Base-by-base conservation (phyloP, 345 rosid species). In the Syzygium grande region DNA sequence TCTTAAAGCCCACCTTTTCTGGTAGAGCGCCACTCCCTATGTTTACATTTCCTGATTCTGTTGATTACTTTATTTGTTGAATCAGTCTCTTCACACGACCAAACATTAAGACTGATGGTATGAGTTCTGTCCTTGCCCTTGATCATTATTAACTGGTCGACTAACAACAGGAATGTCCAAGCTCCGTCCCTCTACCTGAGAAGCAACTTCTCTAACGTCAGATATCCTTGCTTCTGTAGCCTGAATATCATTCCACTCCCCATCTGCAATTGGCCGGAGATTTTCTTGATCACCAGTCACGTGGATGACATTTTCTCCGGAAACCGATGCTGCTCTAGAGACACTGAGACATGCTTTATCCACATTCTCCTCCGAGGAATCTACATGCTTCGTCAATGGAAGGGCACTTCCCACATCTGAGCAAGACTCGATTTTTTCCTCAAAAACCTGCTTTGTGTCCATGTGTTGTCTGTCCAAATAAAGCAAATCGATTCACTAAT, bases 281-380 rank as follows among this genome's bases (percentile, higher is more conserved):
- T 91, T 93, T 16, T 89, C 93, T 89, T 95, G 94, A 77, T 96
- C 94, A 51, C 90, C 93, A 27, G 94, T 89, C 95, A 93, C 90
- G 87, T 92, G 94, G 89, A 95, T 96, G 15, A 94, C 93, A 51
- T 87, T 94, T 91, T 92, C 96, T 84, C 92, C 93, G 2, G 95
- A 91, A 30, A 89, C 91, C 1, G 94, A 93, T 25, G 90, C 63
- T 27, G 92, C 90, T 91, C 92, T 90, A 7, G 98, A 95, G 85
- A 93, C 93, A 88, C 96, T 96, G 43, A 96, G 91, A 87, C 99
- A 98, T 84, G 97, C 98, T 93, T 96, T 96, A 85, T 96, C 99
- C 38, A 94, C 97, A 52, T 98, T 92, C 93, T 94, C 94, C 41
- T 97, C 97, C 11, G 95, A 90, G 73, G 90, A 90, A 88, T 95